Evolutionary conservation across 208 protist species (phyloP).

Genomic region (Naegleria gruberi): DNA sequence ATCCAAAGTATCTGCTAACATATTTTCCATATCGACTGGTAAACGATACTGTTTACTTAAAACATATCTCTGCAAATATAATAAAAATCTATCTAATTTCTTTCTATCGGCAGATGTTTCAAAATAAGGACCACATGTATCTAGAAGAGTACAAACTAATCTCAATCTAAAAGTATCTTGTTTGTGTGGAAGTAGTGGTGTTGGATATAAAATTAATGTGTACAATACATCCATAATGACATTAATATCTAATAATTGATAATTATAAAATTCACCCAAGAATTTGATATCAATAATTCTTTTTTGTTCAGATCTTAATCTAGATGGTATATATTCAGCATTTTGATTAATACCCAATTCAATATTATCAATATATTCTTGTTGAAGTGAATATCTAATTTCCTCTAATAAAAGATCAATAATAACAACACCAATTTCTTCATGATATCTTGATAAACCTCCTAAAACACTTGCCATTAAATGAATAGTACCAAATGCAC

Average conservation of each 20-base stretch:
- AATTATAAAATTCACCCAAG: constrained; percentile 10
- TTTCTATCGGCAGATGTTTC: constrained; percentile 25
- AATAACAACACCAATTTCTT: background rate
- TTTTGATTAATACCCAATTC: background rate
- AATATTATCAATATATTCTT: background rate
- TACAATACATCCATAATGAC: background rate
- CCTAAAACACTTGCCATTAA: background rate
- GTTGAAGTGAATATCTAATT: background rate
- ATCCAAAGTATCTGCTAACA: constrained; percentile 46
- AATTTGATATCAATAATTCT: background rate
- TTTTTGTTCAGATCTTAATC: background rate
- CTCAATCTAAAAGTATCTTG: constrained; percentile 49
- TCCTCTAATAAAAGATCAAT: background rate
- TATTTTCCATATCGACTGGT: constrained; percentile 51
- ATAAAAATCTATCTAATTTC: constrained; percentile 42
- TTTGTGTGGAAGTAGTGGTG: background rate
- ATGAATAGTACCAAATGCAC: background rate
- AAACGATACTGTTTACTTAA: constrained; percentile 41
- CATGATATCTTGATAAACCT: background rate
- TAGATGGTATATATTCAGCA: background rate
- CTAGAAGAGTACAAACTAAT: constrained; percentile 39
- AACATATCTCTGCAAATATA: constrained; percentile 50
- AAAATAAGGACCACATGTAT: constrained; percentile 43
- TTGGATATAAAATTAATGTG: background rate
- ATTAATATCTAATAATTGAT: constrained; percentile 3